phyloP scores from a whole-genome alignment of 2,329 filamentous ascomycete species.

The Aspergillus sp. region DNA sequence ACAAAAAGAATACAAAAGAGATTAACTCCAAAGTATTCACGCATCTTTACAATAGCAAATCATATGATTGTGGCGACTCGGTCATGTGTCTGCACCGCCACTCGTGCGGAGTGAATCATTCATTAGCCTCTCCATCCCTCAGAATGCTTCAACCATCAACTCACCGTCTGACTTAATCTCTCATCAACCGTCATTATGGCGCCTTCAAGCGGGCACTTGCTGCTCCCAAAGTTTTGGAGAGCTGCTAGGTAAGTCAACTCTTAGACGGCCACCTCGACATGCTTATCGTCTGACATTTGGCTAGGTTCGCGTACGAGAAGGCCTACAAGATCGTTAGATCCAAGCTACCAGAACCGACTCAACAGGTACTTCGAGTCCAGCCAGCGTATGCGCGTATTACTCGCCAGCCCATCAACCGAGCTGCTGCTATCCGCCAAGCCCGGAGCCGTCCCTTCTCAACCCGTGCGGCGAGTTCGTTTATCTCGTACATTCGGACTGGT shows the following conservation, averaged over 20 bases:
- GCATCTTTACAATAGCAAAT: neutral
- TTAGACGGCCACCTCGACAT: constrained; percentile 3
- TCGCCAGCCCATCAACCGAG: constrained; percentile 55
- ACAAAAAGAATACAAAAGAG: neutral
- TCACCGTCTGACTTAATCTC: constrained; percentile 4
- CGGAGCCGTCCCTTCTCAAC: constrained; percentile 61
- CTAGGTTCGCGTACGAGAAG: constrained; percentile 44
- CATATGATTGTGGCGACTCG: constrained; percentile 8
- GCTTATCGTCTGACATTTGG: constrained; percentile 17
- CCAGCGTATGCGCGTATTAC: constrained; percentile 53
- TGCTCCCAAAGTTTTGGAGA: constrained; percentile 45
- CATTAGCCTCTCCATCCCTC: constrained; percentile 8
- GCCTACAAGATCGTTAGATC: constrained; percentile 37
- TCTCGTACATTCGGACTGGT: constrained; percentile 40
- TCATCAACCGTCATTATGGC: constrained; percentile 33
- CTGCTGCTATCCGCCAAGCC: constrained; percentile 57
- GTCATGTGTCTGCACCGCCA: constrained; percentile 20
- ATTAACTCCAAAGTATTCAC: neutral
- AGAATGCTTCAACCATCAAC: constrained; percentile 13
- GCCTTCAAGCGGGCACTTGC: constrained; percentile 43
- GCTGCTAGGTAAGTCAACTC: constrained; percentile 37
- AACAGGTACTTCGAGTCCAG: constrained; percentile 46
- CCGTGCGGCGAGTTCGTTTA: constrained; percentile 42
- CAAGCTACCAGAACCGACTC: constrained; percentile 35
- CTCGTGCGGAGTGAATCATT: constrained; percentile 20